Base-by-base conservation (phyloP, 352 stramenopile genomes). In the Globisporangium takayamanum region DNA sequence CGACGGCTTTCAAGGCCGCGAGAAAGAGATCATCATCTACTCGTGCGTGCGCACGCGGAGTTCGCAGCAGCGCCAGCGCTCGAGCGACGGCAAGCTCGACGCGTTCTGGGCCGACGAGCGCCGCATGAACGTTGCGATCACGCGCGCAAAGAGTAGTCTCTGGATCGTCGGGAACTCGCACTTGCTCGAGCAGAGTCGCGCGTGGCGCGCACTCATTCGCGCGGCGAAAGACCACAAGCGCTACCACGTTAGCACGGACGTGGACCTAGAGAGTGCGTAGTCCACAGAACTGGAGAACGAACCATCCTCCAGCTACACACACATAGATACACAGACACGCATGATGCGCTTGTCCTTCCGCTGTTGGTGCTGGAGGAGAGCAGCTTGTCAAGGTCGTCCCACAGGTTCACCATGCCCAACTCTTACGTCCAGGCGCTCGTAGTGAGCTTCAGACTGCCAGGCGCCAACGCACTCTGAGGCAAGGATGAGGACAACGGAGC, bases 121-220 rank as follows among this genome's bases (percentile, higher is more conserved):
- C 10, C 89, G 97, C n/a, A 93, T 99, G 69, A 99, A 99, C 77
- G 97, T 99, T 50, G 97, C 97, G 20, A 92, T 99, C 46, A 99
- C 97, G 49, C 76, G 97, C 39, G 96, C 97, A 2, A 98, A 97
- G 72, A 87, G 96, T 54, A 97, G 98, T 69, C 73, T 97, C 16
- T 93, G 82, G 84, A 87, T 93, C 51, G 78, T 93, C 25, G 84
- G 84, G 51, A 91, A 88, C 73, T 88, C 84, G 36, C 67, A 62
- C 33, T 42, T 93, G 55, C 68, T 93, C 44, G 69, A 76, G 56
- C 80, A 90, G 53, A 91, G 79, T 62, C 65, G 64, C 15, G 80
- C 77, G 20, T 93, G 84, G 84, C 66, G 68, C 25, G 67, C 76
- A 51, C 65, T 93, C n/a, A 80, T 93, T 55, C 69, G 80, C 14